Base-by-base conservation (phyloP, 495 filamentous ascomycete species). In the Talaromyces trachyspermus region DNA sequence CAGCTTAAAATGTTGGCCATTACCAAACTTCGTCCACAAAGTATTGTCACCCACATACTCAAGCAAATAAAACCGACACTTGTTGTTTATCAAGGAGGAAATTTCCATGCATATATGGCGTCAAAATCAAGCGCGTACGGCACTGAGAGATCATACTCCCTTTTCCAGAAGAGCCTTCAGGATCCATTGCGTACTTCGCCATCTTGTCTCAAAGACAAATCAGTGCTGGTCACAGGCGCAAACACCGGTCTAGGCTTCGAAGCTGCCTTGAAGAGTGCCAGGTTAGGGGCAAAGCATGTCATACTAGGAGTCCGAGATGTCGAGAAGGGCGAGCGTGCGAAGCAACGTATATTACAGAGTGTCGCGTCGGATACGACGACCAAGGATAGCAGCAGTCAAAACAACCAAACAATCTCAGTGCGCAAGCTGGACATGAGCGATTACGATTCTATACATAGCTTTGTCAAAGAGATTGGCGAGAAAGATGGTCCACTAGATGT, bases 381-480 rank as follows among this genome's bases (percentile, higher is more conserved):
- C 4, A 55, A 66, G 3, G 29, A 26, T 22, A 5, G 8, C 7
- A n/a, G 5, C 7, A n/a, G 5, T 38, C 2, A 15, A 22, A 20
- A 15, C 11, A 11, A 7, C 3, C 35, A 38, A n/a, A 38, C 3
- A 26, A 39, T 50, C 19, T 36, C 32, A 23, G 15, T 50, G 19
- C 26, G 35, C 25, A 36, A 50, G 24, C 29, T 50, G 4, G 69
- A 73, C 49, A 55, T 72, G 54, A 23, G 41, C 22, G 49, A 26
- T 32, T 71, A 63, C 40, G 55, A 52, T 9, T 57, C 48, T 24
- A 54, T 67, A 10, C 48, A 57, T 20, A 39, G 19, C 5, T 70
- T 71, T 38, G 60, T 55, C 14, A 27, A 24, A 5, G 41, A 18
- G 14, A 19, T 45, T 32, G 19, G 14, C 49, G 19, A 37, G 15